phyloP scores from a whole-genome alignment of 768 basidiomycete genomes.

The Xerocomellus intermedius region DNA sequence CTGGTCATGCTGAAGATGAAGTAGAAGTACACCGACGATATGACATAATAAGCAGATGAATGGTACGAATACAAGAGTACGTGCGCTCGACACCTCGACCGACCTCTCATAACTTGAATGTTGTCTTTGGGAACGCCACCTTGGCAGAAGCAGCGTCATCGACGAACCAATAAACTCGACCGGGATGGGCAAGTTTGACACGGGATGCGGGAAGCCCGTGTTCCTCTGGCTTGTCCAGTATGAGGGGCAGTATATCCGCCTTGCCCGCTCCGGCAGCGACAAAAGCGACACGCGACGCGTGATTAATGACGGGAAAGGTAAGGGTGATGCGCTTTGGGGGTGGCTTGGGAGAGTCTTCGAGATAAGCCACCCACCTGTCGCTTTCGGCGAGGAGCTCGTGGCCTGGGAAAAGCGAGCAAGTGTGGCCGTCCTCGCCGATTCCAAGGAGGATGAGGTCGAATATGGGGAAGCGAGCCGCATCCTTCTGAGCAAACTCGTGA shows the following conservation, averaged over 20 bases:
- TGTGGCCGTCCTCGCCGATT: constrained; percentile 98
- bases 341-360: constrained; percentile 93
- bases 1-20: constrained; percentile 12
- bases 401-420: constrained; percentile 95
- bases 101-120: constrained; percentile 50
- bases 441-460: constrained; percentile 98
- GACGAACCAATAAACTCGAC: constrained; percentile 92
- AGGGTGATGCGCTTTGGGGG: constrained; percentile 89
- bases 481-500: constrained; percentile 85
- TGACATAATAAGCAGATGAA: constrained; percentile 17
- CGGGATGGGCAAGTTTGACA: constrained; percentile 75
- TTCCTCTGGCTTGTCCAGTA: constrained; percentile 80
- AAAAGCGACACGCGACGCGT: constrained; percentile 84
- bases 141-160: constrained; percentile 79
- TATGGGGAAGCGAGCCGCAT: constrained; percentile 93
- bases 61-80: constrained; percentile 28
- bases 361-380: constrained; percentile 92
- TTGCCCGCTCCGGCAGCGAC: constrained; percentile 85
- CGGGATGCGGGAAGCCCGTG: constrained; percentile 74
- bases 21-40: constrained; percentile 13
- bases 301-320: constrained; percentile 88
- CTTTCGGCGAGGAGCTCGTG: constrained; percentile 80
- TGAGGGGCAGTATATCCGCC: constrained; percentile 62
- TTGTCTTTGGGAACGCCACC: constrained; percentile 53
- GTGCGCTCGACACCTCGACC: constrained; percentile 2